Evolutionary conservation across 202 grass and related monocot genomes (phyloP), one percentile per base, ranked within the genome.

Genomic region (Carex sylvatica): DNA sequence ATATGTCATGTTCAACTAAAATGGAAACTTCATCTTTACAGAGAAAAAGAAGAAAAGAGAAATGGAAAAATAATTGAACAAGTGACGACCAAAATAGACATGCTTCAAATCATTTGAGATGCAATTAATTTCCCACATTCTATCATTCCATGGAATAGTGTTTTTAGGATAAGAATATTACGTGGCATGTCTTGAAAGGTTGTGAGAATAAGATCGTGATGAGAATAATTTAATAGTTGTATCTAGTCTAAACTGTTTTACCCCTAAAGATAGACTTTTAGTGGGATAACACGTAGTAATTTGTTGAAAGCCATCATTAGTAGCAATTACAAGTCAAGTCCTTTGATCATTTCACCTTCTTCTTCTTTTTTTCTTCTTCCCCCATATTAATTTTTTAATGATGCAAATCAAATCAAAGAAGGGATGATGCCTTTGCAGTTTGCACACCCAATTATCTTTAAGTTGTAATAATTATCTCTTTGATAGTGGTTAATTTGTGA

Each of bases 221-320:
- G 19, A 73, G 20, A 26, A 54, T 74, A 23, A 12, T 11, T 66
- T 54, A 74, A 74, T 74, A 31, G 22, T 24, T 74, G 3, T 55
- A 31, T 74, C 71, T 74, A 74, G 47, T 74, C 71, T 14, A 72
- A 72, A 49, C 46, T 11, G 69, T 49, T 24, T 72, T 19, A 44
- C 14, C 66, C 35, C 46, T 49, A 68, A n/a, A 3, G 18, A 44
- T 69, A 69, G 66, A 18, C 35, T 73, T 73, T 73, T 28, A 26
- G 44, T 73, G 20, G 70, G 70, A 23, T 73, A 49, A 72, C 69
- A 54, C 70, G 12, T 75, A 54, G 23, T 35, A 76, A 58, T 76
- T 76, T 35, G 72, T 56, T 33, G 14, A 75, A 55, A 53, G 72
- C 23, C 72, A 55, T 75, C 23, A 75, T 75, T 75, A 55, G 72